phyloP scores from a whole-genome alignment of 148 eudicot species.

The Linanthus parryae region DNA sequence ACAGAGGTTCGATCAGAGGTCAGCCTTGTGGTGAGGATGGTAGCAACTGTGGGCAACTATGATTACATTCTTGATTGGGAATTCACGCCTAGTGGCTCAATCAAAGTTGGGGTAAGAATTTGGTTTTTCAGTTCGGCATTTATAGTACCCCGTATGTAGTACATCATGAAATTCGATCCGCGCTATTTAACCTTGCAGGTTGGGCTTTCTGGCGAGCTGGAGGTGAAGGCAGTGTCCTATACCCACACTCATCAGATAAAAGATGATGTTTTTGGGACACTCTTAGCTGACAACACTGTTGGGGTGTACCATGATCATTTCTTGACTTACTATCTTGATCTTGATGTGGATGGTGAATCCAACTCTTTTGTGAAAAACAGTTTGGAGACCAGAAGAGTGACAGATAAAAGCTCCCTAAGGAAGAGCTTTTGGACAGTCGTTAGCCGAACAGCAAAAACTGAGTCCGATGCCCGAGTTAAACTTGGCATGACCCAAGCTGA shows the following conservation, averaged over 20 bases:
- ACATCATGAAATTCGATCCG: too few species aligned
- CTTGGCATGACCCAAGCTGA: conserved; percentile 18
- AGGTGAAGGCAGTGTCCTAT: conserved; percentile 30
- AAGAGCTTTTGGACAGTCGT: conserved; percentile 44
- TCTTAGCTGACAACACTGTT: conserved; percentile 38
- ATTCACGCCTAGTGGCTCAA: conserved; percentile 9
- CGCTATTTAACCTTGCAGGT: too few species aligned
- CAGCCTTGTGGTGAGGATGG: conserved; percentile 7
- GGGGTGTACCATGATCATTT: conserved; percentile 50
- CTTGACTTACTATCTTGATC: conserved; percentile 39
- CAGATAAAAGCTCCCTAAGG: conserved; percentile 17
- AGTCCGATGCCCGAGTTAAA: conserved; percentile 28
- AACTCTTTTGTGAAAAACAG: conserved; percentile 37
- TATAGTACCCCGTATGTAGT: too few species aligned
- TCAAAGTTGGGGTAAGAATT: conserved; percentile 17
- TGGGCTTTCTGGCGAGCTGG: conserved; percentile 28
- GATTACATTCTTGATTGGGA: conserved; percentile 15
- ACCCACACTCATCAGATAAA: conserved; percentile 39
- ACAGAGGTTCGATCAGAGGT: conserved; percentile 4
- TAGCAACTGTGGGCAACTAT: conserved; percentile 13
- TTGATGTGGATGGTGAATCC: conserved; percentile 34
- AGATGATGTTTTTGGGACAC: conserved; percentile 38
- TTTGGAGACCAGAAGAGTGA: conserved; percentile 15
- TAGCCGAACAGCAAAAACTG: conserved; percentile 25
- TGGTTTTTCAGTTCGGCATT: too few species aligned